These are phyloP conservation scores for Phlyctochytrium bullatum DNA, from an alignment of 192 early-diverging fungal species.

Conservation along the genomic window DNA sequence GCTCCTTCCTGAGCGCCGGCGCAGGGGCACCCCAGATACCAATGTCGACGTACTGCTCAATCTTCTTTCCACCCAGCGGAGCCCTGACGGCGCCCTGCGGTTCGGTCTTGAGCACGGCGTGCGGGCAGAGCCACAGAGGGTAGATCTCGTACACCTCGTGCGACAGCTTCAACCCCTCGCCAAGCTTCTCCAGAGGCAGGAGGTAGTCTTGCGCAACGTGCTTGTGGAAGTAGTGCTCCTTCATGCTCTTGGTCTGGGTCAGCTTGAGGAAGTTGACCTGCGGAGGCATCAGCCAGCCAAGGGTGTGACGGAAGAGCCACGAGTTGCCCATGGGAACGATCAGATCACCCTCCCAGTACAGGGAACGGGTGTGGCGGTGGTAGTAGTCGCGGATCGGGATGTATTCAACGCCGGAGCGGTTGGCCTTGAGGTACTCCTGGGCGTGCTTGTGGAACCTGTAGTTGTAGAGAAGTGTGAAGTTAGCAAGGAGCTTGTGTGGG, in stretches of 20 bases:
- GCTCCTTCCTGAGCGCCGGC: slow-evolving; percentile 16
- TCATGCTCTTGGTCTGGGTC: slow-evolving; percentile 33
- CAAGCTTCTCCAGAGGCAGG: slow-evolving; percentile 29
- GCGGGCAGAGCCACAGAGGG: slow-evolving; percentile 38
- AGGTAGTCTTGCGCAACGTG: slow-evolving; percentile 36
- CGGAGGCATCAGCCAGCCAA: slow-evolving; percentile 39
- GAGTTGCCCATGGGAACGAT: slow-evolving; percentile 43
- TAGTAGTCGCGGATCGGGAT: slow-evolving; percentile 43
- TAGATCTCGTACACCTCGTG: slow-evolving; percentile 39
- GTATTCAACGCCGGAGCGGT: slow-evolving; percentile 34
- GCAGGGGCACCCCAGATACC: slow-evolving; percentile 41
- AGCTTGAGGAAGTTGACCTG: slow-evolving; percentile 32
- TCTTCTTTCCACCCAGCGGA: slow-evolving; percentile 11
- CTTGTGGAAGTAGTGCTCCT: slow-evolving; percentile 30
- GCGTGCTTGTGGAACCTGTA: slow-evolving; percentile 46
- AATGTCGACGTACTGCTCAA: slow-evolving; percentile 40
- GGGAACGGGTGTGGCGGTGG: slow-evolving; percentile 45
- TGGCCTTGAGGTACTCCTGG: slow-evolving; percentile 24
- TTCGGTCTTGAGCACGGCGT: slow-evolving; percentile 25
- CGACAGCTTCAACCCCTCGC: slow-evolving; percentile 30
- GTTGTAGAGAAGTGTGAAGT: no score
- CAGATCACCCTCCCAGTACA: slow-evolving; percentile 40
- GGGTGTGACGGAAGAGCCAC: slow-evolving; percentile 31
- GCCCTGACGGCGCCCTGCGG: slow-evolving; percentile 27
- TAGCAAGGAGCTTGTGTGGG: no score